Conservation (phyloP, 1,284 basidiomycete species). For the Marasmius sp. region DNA sequence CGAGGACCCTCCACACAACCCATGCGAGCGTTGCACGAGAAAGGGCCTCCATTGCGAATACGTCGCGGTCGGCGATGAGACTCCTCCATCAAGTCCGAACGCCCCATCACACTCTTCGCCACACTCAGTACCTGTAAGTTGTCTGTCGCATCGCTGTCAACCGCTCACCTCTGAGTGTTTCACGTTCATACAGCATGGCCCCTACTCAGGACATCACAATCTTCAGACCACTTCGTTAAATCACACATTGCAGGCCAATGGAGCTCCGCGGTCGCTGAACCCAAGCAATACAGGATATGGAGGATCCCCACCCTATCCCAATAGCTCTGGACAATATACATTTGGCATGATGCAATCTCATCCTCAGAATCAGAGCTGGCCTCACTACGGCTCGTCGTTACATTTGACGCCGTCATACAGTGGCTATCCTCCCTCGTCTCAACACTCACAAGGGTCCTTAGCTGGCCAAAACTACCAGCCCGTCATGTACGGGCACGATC, state of each 20-base stretch:
- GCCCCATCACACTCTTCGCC: background rate
- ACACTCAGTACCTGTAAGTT: background rate
- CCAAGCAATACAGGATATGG: background rate
- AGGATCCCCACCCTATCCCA: background rate
- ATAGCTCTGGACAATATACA: background rate
- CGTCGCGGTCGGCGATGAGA: slow-evolving; percentile 18
- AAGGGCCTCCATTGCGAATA: slow-evolving; percentile 23
- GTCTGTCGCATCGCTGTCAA: no score
- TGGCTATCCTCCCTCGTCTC: background rate
- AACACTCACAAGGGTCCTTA: background rate
- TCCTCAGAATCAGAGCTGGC: background rate
- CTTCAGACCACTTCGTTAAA: background rate
- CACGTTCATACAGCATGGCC: no score
- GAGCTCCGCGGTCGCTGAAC: background rate
- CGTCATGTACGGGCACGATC: background rate
- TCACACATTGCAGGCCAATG: background rate
- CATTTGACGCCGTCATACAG: background rate
- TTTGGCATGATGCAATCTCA: background rate
- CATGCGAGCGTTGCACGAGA: slow-evolving; percentile 23
- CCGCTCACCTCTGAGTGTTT: background rate
- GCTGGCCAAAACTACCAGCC: background rate
- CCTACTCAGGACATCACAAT: no score
- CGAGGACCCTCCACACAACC: slow-evolving; percentile 16
- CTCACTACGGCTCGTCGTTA: background rate
- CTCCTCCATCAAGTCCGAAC: slow-evolving; percentile 11